Evolutionary conservation across 225 moss, liverwort and hornwort genomes (phyloP).

Genomic region (Physcomitrellopsis africana): DNA sequence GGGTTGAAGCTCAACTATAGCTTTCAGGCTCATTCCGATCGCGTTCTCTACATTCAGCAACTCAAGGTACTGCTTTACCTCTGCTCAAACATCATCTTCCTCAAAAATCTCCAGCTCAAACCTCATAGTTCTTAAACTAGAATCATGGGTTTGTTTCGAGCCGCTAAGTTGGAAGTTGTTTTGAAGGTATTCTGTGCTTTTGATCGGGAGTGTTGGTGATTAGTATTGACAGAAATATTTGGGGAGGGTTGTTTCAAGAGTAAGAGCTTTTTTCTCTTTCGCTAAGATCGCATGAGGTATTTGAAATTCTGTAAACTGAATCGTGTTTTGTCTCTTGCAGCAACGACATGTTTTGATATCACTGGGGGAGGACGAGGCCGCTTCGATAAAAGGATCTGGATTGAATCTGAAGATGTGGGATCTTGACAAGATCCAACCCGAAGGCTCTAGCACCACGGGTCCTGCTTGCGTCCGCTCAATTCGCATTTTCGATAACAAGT

Average conservation of each 20-base stretch:
- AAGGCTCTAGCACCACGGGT: conserved; percentile 86
- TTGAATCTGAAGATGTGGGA: conserved; percentile 98
- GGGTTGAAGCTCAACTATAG: conserved; percentile 92
- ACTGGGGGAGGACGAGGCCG: conserved; percentile 87
- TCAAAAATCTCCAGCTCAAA: background rate
- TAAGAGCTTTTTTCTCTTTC: background rate
- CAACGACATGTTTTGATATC: conserved; percentile 93
- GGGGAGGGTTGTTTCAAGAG: background rate
- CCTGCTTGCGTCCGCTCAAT: conserved; percentile 88
- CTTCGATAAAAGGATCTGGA: conserved; percentile 53
- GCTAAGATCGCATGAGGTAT: background rate
- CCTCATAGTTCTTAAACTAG: background rate
- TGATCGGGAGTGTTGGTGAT: background rate
- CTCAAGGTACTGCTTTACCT: conserved; percentile 65
- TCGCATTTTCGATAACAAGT: conserved; percentile 85
- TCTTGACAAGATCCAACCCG: conserved; percentile 88
- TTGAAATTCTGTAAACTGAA: background rate
- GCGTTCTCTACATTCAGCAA: conserved; percentile 80
- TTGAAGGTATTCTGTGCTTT: background rate
- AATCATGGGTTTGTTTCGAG: background rate
- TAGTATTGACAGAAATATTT: background rate
- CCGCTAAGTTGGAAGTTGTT: background rate
- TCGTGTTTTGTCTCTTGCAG: conserved; percentile 40
- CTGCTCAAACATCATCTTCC: background rate
- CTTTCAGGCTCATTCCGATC: conserved; percentile 83